Evolutionary conservation across 2,329 filamentous ascomycete genomes (phyloP), one percentile per base, ranked within the genome.

Genomic region (Colletotrichum lindemuthianum): DNA sequence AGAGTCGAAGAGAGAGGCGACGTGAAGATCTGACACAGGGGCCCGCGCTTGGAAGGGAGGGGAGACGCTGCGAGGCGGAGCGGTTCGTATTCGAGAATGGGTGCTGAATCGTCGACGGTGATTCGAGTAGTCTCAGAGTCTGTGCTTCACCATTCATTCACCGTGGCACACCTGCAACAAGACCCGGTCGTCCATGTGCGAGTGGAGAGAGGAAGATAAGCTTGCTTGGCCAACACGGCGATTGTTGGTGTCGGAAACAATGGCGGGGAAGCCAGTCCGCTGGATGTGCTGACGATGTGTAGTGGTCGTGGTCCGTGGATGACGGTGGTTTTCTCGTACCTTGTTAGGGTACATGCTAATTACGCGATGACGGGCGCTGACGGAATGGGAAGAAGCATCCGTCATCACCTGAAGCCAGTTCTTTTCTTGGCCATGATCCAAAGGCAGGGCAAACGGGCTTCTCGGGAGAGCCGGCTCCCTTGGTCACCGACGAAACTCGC

Each of bases 161-260:
- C 37, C 49, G 32, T 50, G 37, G 44, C 49, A 59, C 48, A 63
- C 60, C 49, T 63, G 60, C 55, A 63, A 50, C 60, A 48, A 49
- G 41, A 54, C 33, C 34, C 39, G 10, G 13, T 10, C 41, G 15
- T 13, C 55, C 32, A 55, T 32, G 15, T 43, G 10, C 34, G 24
- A 51, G 43, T 33, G n/a, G n/a, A 39, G 37, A 50, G 24, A 39
- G 24, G 34, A 10, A 41, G 61, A 39, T 61, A 65, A 65, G 58
- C 58, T 65, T 65, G 51, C 24, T 24, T 4, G 24, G n/a, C 13
- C 37, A 34, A 40, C 24, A 54, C 39, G 10, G 10, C 6, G 3
- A 8, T 15, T 45, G 43, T 48, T 13, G 61, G 36, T 50, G 6
- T 40, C 40, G 39, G 44, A 65, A 50, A 56, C 51, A 41, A 24